Conservation (phyloP, 2,329 filamentous ascomycete species). For the Arthrobotrys iridis region DNA sequence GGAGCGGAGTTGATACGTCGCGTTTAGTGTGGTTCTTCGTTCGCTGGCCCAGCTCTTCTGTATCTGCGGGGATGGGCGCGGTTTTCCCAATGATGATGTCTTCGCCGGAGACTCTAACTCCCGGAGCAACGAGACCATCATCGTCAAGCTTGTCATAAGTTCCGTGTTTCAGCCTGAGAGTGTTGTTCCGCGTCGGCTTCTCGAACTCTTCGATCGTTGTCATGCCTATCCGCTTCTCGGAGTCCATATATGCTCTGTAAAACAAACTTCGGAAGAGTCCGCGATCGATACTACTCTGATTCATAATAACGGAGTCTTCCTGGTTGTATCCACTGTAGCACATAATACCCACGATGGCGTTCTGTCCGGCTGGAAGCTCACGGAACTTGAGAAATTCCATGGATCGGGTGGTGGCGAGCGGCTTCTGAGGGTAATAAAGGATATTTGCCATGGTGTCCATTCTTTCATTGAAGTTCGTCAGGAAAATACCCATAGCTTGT, state of each 20-base stretch:
- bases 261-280: conserved; percentile 97
- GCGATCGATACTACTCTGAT: conserved; percentile 98
- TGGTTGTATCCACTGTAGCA: conserved; percentile 99
- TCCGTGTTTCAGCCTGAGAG: conserved; percentile 89
- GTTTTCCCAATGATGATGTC: conserved; percentile 99
- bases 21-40: conserved; percentile 90
- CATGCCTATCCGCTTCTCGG: conserved; percentile 94
- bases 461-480: conserved; percentile 94
- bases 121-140: conserved; percentile 92
- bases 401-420: conserved; percentile 90
- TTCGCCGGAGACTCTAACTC: conserved; percentile 93
- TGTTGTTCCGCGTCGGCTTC: conserved; percentile 89
- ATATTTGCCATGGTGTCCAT: conserved; percentile 99
- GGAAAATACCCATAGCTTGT: conserved; percentile 98
- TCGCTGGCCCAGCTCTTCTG: conserved; percentile 90
- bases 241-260: conserved; percentile 96
- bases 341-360: conserved; percentile 96
- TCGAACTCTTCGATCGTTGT: conserved; percentile 93
- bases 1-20: conserved; percentile 92
- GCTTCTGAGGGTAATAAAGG: conserved; percentile 98
- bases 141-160: conserved; percentile 98
- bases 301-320: conserved; percentile 99
- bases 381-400: conserved; percentile 99
- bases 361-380: conserved; percentile 94
- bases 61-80: conserved; percentile 89